phyloP scores from a whole-genome alignment of 2,329 filamentous ascomycete genomes.

The Fusarium globosum region DNA sequence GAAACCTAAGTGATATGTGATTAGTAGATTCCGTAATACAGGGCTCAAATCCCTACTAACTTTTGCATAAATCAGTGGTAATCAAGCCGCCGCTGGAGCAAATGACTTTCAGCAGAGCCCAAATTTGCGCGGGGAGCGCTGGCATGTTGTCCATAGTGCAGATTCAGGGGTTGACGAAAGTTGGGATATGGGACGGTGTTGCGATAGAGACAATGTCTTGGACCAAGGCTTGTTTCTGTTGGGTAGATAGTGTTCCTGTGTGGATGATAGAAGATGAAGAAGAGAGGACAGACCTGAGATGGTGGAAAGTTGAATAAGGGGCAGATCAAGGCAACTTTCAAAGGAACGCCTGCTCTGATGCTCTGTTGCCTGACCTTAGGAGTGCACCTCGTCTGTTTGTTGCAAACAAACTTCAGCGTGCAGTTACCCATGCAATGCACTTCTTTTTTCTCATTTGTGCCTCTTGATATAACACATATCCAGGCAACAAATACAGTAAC shows the following conservation, averaged over 20 bases:
- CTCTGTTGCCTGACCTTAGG: background rate
- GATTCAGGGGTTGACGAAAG: background rate
- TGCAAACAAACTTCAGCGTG: background rate
- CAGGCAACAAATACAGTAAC: background rate
- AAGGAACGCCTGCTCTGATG: no score
- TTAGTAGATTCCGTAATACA: background rate
- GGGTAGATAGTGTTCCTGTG: background rate
- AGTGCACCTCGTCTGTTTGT: background rate
- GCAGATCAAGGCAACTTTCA: background rate
- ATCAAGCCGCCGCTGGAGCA: rapidly evolving
- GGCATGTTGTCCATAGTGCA: background rate
- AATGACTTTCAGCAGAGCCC: background rate
- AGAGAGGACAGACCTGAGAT: background rate
- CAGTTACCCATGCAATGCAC: background rate
- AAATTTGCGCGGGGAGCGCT: background rate
- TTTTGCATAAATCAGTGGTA: background rate
- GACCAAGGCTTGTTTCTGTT: background rate
- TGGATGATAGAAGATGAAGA: background rate
- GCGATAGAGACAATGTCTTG: rapidly evolving
- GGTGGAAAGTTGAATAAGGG: background rate
- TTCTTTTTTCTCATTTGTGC: background rate
- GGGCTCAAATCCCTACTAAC: background rate
- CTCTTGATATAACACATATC: background rate
- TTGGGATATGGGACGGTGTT: background rate
- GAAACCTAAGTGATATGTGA: background rate